Percentiles rank a stretch among this genome's conserved stretches.
These are phyloP conservation scores for Echinochloa phyllopogon DNA, from an alignment of 176 grass and related monocot genomes.

Conservation along the genomic window DNA sequence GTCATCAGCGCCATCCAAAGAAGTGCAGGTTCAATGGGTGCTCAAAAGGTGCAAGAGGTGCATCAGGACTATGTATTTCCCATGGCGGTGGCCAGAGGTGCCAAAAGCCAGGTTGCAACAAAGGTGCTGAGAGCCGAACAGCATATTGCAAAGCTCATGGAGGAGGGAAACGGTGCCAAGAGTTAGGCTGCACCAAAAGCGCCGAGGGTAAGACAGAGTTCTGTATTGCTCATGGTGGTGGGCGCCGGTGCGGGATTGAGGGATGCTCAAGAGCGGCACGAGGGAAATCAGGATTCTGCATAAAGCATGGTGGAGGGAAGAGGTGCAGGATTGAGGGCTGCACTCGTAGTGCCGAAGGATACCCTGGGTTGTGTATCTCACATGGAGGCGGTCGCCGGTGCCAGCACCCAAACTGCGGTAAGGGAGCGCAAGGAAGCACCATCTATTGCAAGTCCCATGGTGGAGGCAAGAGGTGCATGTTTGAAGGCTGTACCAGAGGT, in stretches of 20 bases:
- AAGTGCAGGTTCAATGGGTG: conserved; percentile 92
- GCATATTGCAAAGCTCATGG: conserved; percentile 88
- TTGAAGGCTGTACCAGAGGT: conserved; percentile 76
- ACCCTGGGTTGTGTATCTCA: conserved; percentile 79
- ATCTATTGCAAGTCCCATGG: conserved; percentile 89
- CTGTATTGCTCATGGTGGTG: conserved; percentile 88
- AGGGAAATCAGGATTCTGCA: conserved; percentile 80
- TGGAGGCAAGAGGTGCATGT: conserved; percentile 82
- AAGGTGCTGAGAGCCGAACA: conserved; percentile 85
- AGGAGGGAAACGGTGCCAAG: conserved; percentile 78
- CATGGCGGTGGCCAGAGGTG: conserved; percentile 87
- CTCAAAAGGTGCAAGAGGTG: conserved; percentile 81
- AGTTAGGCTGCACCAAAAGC: conserved; percentile 88
- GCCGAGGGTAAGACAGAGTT: conserved; percentile 94
- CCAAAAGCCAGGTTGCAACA: conserved; percentile 88
- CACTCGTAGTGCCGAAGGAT: conserved; percentile 71
- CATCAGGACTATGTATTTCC: conserved; percentile 86
- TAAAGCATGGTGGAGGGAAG: conserved; percentile 85
- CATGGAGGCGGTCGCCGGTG: conserved; percentile 90
- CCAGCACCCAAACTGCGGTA: conserved; percentile 60
- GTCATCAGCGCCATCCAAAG: conserved; percentile 66
- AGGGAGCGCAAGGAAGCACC: conserved; percentile 88
- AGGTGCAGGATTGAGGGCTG: conserved; percentile 79
- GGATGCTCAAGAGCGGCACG: conserved; percentile 73
- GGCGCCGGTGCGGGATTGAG: conserved; percentile 49